Base-by-base conservation (phyloP, 2,329 filamentous ascomycete genomes). In the Aspergillus thermomutatus region DNA sequence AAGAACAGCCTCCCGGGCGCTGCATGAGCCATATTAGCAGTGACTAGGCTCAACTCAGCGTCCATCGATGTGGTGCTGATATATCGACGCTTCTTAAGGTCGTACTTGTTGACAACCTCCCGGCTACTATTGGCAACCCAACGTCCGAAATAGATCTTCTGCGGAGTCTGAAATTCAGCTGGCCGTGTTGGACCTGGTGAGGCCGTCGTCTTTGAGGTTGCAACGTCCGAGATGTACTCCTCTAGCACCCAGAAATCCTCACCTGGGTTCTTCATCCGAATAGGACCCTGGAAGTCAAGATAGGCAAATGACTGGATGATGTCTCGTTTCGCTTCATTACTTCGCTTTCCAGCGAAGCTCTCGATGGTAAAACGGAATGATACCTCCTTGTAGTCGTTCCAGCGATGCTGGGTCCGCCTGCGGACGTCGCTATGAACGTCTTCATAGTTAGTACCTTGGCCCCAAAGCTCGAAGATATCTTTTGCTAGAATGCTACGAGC, bases 61-160 rank as follows among this genome's bases (percentile, higher is more conserved):
- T 99, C 94, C 94, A 99, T 97, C 48, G 90, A 94, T 0, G 94
- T 99, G 0, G 93, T 97, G 64, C 89, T 91, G 66, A 99, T 97
- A 71, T 99, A 99, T 41, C 83, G 83, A 27, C 94, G 82, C 75
- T 96, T 96, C 80, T 99, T 99, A 23, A 99, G 81, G 71, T 96
- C 92, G 68, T 92, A 95, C 25, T 83, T 88, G 37, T 83, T 79
- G 31, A 90, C 81, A 4, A 87, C 79, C 53, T 89, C 84, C 47
- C 93, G 83, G 3, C 83, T 83, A 2, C 89, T 87, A 11, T 78
- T 77, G 1, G 81, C 87, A 25, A 97, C 72, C 55, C 85, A 84
- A 8, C 92, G 85, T 10, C 90, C 91, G 26, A 97, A 82, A 68
- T 88, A 88, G 25, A 91, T 76, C 41, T 77, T 76, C 37, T 84